These are phyloP conservation scores for Nannochloropsis gaditana DNA, from an alignment of 108 stramenopile genomes.

Conservation along the genomic window DNA sequence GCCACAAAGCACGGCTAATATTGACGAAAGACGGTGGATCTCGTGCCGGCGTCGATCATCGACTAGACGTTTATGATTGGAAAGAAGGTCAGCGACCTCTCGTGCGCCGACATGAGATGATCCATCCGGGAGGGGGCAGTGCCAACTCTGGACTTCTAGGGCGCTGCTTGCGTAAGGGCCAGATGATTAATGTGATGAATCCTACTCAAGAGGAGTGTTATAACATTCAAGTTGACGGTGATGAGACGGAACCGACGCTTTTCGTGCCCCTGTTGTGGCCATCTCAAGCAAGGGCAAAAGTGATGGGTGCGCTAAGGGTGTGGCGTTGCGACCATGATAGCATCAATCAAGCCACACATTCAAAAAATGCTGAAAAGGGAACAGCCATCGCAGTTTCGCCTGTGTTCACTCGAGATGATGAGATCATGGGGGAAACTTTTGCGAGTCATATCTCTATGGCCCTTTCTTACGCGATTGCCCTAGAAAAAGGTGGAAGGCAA, in stretches of 20 bases:
- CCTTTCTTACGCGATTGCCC: neutral
- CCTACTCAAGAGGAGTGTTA: neutral
- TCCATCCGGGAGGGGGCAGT: neutral
- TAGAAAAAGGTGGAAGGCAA: neutral
- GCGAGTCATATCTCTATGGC: neutral
- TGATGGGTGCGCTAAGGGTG: conserved; percentile 1
- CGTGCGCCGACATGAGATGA: neutral
- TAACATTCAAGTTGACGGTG: neutral
- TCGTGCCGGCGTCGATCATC: neutral
- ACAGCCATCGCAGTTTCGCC: neutral
- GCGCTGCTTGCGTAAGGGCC: neutral
- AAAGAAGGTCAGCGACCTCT: neutral
- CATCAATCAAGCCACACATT: neutral
- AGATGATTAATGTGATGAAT: neutral
- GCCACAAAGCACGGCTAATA: neutral
- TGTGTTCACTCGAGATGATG: neutral
- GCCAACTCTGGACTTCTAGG: neutral
- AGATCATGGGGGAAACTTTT: neutral
- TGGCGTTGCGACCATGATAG: neutral
- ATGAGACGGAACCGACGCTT: neutral
- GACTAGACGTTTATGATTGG: conserved; percentile 11
- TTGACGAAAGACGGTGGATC: neutral
- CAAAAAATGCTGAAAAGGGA: neutral
- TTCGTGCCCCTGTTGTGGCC: neutral
- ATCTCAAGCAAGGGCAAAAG: neutral